Conservation (phyloP, 257 asterid genomes). For the Solanum boliviense region DNA sequence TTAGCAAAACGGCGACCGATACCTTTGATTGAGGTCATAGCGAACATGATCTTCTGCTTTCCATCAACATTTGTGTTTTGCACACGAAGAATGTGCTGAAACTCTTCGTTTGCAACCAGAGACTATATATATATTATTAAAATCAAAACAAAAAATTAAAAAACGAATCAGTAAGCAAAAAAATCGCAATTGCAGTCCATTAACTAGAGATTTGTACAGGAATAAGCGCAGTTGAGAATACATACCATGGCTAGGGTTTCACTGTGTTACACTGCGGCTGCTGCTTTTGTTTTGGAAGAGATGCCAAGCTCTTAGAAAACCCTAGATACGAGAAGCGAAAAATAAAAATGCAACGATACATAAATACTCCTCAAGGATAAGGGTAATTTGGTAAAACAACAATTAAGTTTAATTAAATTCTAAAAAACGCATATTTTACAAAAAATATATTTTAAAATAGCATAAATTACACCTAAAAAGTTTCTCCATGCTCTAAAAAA, state of each 20-base stretch:
- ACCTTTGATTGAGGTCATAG: constrained; percentile 93
- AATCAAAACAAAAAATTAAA: background rate
- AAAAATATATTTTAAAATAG: no score
- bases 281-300: background rate
- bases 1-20: constrained; percentile 94
- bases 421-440: no score
- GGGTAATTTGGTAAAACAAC: background rate
- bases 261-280: background rate
- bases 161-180: background rate
- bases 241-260: constrained; percentile 1
- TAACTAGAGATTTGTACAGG: no score
- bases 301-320: background rate
- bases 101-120: constrained; percentile 74
- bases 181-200: accelerated
- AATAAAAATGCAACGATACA: background rate
- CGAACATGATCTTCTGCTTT: constrained; percentile 92
- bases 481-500: no score
- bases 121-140: background rate
- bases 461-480: no score
- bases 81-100: constrained; percentile 95
- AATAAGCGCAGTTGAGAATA: background rate
- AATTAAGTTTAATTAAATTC: background rate
- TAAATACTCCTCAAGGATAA: background rate
- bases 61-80: constrained; percentile 93
- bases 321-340: background rate